Conservation (phyloP, 108 stramenopile species). For the Licmophora abbreviata region DNA sequence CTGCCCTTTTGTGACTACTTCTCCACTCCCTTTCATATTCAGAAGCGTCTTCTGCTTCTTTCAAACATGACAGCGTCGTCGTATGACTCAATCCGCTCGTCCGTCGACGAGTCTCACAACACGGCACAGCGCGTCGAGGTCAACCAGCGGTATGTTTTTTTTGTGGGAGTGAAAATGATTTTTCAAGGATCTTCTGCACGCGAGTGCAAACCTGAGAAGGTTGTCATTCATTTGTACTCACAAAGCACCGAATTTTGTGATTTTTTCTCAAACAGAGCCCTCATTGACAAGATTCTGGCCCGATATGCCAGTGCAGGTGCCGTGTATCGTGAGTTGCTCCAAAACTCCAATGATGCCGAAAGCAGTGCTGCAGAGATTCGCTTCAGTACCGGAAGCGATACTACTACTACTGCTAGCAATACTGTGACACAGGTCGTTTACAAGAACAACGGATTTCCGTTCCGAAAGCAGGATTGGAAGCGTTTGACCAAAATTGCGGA, state of each 20-base stretch:
- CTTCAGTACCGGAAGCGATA: constrained; percentile 37
- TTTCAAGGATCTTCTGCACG: no score
- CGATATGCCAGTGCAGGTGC: constrained; percentile 74
- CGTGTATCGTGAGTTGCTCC: constrained; percentile 76
- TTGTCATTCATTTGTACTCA: no score
- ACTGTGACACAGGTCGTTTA: constrained; percentile 57
- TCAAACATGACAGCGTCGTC: constrained; percentile 9
- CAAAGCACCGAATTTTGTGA: no score
- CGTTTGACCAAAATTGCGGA: constrained; percentile 80
- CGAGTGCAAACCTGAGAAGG: no score
- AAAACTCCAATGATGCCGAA: constrained; percentile 83
- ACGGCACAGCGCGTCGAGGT: constrained; percentile 66
- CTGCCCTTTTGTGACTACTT: no score
- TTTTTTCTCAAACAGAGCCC: no score
- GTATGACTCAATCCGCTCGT: constrained; percentile 20
- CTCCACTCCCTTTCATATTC: no score
- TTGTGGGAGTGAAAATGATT: no score
- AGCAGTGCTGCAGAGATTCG: constrained; percentile 67
- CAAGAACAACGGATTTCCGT: constrained; percentile 72
- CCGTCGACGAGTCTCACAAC: constrained; percentile 24
- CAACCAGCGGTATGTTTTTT: no score
- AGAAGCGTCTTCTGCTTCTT: no score
- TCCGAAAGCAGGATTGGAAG: constrained; percentile 76
- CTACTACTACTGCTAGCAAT: constrained; percentile 1
- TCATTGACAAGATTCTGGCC: constrained; percentile 86